Conservation (phyloP, 257 asterid species). For the Mitragyna speciosa region DNA sequence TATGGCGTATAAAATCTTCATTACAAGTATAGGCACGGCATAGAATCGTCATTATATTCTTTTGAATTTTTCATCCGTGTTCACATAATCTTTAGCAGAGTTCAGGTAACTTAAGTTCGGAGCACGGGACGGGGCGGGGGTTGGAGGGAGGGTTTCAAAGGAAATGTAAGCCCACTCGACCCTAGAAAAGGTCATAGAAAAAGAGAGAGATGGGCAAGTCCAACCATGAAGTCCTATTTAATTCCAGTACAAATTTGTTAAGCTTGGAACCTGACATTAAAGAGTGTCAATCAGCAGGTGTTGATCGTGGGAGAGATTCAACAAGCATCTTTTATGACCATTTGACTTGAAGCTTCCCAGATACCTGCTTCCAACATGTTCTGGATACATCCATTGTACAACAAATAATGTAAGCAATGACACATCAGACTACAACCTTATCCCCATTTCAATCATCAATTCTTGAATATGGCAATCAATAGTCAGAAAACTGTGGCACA, state of each 20-base stretch:
- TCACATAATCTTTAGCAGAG: too few species aligned
- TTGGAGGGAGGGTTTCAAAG: too few species aligned
- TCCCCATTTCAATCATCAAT: conserved; percentile 24
- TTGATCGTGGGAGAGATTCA: background rate
- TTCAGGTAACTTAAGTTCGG: too few species aligned
- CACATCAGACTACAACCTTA: conserved; percentile 23
- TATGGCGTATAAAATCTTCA: too few species aligned
- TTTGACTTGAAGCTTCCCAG: background rate
- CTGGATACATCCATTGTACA: background rate
- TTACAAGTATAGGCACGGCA: too few species aligned
- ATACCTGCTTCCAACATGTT: background rate
- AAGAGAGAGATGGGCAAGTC: too few species aligned
- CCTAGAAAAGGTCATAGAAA: too few species aligned
- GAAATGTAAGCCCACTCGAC: too few species aligned
- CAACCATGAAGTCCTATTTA: too few species aligned
- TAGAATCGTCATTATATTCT: too few species aligned
- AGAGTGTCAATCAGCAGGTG: background rate
- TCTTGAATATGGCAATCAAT: background rate
- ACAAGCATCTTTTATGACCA: background rate
- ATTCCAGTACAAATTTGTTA: background rate
- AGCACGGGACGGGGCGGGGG: too few species aligned
- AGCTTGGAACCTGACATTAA: background rate
- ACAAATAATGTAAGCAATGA: background rate
- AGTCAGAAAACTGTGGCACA: background rate
- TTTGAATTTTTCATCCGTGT: too few species aligned